Evolutionary conservation across 2,329 filamentous ascomycete species (phyloP).

Genomic region (Conoideocrella luteorostrata): DNA sequence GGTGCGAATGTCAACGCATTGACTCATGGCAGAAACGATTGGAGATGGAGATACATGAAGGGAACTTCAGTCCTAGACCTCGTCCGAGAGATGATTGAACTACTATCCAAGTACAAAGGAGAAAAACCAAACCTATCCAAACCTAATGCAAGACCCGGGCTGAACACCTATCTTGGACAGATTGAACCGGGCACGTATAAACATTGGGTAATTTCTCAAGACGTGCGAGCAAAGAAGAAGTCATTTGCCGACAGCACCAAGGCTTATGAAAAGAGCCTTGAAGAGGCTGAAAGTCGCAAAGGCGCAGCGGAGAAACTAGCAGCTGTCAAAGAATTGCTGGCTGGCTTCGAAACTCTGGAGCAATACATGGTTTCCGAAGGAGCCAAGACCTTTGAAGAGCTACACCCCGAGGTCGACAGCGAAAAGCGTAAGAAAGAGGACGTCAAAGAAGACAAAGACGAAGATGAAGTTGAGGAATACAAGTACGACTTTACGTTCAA

Average conservation of each 20-base stretch:
- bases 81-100: constrained; percentile 45
- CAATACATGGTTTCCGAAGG: constrained; percentile 46
- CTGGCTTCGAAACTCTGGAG: constrained; percentile 50
- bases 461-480: constrained; percentile 33
- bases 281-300: constrained; percentile 11
- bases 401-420: constrained; percentile 48
- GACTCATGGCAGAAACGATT: constrained; percentile 32
- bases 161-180: constrained; percentile 47
- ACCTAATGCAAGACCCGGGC: constrained; percentile 19
- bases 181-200: constrained; percentile 53
- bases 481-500: constrained; percentile 45
- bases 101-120: constrained; percentile 38
- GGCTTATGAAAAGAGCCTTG: constrained; percentile 18
- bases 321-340: constrained; percentile 45
- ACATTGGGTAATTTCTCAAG: constrained; percentile 43
- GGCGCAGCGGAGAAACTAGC: constrained; percentile 44
- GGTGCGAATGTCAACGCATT: constrained; percentile 62
- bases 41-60: constrained; percentile 24
- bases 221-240: constrained; percentile 27
- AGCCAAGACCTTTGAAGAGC: constrained; percentile 60
- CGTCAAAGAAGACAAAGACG: background rate
- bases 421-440: constrained; percentile 8
- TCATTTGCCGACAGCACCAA: constrained; percentile 25
- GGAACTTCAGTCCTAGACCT: constrained; percentile 54
- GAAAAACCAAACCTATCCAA: constrained; percentile 8